These are phyloP conservation scores for Trichoderma harzianum DNA, from an alignment of 2,329 filamentous ascomycete genomes.

Conservation along the genomic window DNA sequence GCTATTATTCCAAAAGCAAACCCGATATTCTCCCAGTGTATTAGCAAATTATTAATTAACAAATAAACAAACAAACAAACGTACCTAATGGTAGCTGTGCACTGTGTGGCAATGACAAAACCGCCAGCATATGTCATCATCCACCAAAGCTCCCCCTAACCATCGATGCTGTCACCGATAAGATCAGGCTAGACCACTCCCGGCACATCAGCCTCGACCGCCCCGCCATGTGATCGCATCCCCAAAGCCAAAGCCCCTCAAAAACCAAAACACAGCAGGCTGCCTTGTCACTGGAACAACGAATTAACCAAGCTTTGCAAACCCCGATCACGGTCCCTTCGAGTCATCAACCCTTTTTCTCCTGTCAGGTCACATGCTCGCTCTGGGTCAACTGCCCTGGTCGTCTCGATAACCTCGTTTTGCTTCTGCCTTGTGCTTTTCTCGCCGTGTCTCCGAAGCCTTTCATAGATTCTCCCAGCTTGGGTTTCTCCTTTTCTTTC, in stretches of 20 bases:
- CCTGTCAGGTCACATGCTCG: not conserved
- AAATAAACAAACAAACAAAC: not conserved
- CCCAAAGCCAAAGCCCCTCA: conserved; percentile 13
- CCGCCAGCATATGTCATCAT: not conserved
- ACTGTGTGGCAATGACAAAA: not conserved
- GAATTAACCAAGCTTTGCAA: not conserved
- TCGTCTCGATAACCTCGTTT: not conserved
- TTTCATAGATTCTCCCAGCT: not conserved
- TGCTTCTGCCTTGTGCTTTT: not conserved
- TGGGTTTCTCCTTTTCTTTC: not conserved
- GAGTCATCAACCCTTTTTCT: not conserved
- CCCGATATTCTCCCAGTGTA: not conserved
- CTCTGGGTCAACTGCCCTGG: not conserved
- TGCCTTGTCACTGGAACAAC: not conserved
- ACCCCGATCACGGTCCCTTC: not conserved
- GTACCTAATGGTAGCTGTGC: not conserved
- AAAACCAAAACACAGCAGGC: not conserved
- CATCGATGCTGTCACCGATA: conserved; percentile 4
- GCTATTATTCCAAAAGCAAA: not conserved
- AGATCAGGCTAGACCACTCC: conserved; percentile 18
- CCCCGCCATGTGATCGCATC: conserved; percentile 32
- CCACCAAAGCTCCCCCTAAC: not conserved
- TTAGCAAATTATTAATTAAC: too few relatives aligned
- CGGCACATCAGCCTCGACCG: conserved; percentile 18
- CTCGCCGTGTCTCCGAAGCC: not conserved